Percentiles rank a stretch among this genome's conserved stretches.
These are phyloP conservation scores for Psilocybe cyanescens DNA, from an alignment of 768 basidiomycete species.

Conservation along the genomic window DNA sequence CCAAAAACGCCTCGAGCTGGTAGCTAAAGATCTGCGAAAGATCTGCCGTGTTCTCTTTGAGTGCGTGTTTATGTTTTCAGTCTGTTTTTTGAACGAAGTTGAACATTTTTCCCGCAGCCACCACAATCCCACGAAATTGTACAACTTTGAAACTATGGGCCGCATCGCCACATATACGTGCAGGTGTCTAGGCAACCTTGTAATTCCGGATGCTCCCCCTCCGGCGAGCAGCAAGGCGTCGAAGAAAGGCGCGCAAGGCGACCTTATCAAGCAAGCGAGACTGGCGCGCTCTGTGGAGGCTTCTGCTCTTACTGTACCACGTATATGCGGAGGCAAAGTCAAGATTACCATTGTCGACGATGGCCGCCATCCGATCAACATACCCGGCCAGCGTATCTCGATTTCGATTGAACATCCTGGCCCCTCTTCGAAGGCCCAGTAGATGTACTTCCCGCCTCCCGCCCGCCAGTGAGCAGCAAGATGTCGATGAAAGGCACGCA, in stretches of 20 bases:
- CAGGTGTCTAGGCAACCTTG: constrained; percentile 14
- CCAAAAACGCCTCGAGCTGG: constrained; percentile 24
- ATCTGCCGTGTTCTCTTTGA: constrained; percentile 31
- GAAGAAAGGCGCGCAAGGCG: constrained; percentile 15
- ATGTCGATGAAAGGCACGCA: constrained; percentile 7
- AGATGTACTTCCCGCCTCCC: not conserved
- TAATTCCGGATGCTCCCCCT: not conserved
- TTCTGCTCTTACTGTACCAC: not conserved
- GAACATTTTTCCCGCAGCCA: not conserved
- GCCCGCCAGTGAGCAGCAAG: not conserved
- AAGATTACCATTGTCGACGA: constrained; percentile 27
- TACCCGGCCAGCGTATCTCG: constrained; percentile 31
- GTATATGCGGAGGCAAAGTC: constrained; percentile 26
- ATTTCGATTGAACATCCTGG: constrained; percentile 23
- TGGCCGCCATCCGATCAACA: constrained; percentile 26
- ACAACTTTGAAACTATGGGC: constrained; percentile 11
- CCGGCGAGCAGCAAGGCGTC: not conserved
- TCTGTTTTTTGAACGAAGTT: not conserved
- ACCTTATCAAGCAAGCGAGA: constrained; percentile 13
- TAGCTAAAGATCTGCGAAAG: constrained; percentile 32
- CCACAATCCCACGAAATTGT: not conserved
- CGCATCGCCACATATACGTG: constrained; percentile 11
- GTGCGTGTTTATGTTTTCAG: constrained; percentile 21
- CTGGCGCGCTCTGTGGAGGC: not conserved
- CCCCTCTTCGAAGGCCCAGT: not conserved